phyloP scores from a whole-genome alignment of 2,329 filamentous ascomycete species.

The Akanthomyces uredinophilus region DNA sequence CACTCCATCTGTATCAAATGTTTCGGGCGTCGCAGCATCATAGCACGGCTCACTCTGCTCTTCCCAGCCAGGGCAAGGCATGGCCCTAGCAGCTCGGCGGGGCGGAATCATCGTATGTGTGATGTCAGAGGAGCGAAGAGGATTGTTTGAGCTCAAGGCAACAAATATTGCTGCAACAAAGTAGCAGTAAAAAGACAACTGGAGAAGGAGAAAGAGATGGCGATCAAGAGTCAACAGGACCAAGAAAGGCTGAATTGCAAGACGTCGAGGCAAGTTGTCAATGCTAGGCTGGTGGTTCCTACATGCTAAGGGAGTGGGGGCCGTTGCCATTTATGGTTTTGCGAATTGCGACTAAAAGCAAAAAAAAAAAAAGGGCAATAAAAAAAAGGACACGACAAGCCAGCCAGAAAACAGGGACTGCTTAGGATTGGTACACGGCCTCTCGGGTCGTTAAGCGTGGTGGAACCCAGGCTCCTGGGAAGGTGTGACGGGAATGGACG shows the following conservation, averaged over 20 bases:
- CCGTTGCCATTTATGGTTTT: constrained; percentile 32
- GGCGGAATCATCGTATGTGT: constrained; percentile 12
- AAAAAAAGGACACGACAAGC: constrained; percentile 19
- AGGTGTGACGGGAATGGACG: constrained; percentile 18
- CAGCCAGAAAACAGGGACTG: constrained; percentile 8
- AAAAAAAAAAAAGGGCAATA: constrained; percentile 6
- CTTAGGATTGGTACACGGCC: constrained; percentile 12
- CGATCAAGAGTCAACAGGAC: neutral
- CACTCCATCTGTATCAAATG: constrained; percentile 1
- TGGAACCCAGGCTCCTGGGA: constrained; percentile 13
- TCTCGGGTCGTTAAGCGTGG: constrained; percentile 10
- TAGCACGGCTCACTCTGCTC: neutral
- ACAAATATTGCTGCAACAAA: neutral
- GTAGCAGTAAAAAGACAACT: neutral
- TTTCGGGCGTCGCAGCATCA: neutral
- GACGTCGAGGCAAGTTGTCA: neutral
- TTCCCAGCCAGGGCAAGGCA: neutral
- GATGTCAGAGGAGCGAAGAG: neutral
- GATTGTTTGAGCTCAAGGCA: neutral
- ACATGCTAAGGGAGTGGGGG: constrained; percentile 22
- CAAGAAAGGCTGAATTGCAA: neutral
- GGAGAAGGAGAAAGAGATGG: neutral
- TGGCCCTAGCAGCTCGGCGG: neutral
- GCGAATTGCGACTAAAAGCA: constrained; percentile 15
- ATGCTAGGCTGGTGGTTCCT: constrained; percentile 2